Evolutionary conservation across 2,329 filamentous ascomycete species (phyloP).

Genomic region (Coniochaeta sp.): DNA sequence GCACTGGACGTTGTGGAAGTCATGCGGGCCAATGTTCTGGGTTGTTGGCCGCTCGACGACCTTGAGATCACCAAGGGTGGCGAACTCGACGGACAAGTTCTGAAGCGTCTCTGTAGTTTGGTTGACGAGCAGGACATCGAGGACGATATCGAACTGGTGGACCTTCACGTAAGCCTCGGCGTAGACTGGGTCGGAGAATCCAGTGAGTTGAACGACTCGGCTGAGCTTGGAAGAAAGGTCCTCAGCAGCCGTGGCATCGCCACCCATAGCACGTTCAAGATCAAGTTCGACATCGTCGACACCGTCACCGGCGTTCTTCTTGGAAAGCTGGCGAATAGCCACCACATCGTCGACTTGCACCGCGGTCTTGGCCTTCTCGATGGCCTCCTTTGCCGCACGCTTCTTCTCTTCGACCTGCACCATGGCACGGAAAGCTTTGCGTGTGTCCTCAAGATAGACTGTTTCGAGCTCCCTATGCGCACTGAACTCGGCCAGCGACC

Average conservation of each 20-base stretch:
- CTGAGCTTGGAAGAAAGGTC: constrained; percentile 91
- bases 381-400: constrained; percentile 86
- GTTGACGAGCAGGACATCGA: constrained; percentile 94
- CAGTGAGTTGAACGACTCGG: constrained; percentile 92
- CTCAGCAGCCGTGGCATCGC: constrained; percentile 68
- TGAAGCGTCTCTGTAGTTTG: constrained; percentile 95
- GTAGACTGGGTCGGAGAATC: constrained; percentile 96
- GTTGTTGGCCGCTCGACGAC: constrained; percentile 95
- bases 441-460: constrained; percentile 89
- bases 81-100: constrained; percentile 95
- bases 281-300: constrained; percentile 82
- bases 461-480: constrained; percentile 85
- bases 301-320: constrained; percentile 79
- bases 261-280: constrained; percentile 88
- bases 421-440: constrained; percentile 94
- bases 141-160: constrained; percentile 95
- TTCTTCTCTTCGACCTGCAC: constrained; percentile 97
- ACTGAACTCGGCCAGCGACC: constrained; percentile 82
- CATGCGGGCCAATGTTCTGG: constrained; percentile 89
- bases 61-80: constrained; percentile 95
- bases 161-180: constrained; percentile 99
- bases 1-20: constrained; percentile 97
- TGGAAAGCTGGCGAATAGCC: constrained; percentile 82
- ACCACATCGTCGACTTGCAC: constrained; percentile 95
- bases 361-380: constrained; percentile 86